Percentiles rank a stretch among this genome's conserved stretches.
phyloP scores from a whole-genome alignment of 768 basidiomycete species.

The Leccinum imitatum region DNA sequence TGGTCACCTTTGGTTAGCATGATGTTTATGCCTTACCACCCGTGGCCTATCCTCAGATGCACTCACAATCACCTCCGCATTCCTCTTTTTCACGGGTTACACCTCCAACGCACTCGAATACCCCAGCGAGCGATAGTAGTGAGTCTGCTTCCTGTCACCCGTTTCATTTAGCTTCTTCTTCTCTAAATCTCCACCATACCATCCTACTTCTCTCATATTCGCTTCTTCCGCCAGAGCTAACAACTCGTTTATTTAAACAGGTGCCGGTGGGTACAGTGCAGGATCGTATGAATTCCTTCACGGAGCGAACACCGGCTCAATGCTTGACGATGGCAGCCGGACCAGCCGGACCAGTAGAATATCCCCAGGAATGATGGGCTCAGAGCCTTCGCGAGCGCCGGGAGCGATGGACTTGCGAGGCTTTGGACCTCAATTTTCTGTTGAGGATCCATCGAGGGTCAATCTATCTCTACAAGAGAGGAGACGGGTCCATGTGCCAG shows the following conservation, averaged over 20 bases:
- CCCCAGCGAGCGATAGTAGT: conserved; percentile 30
- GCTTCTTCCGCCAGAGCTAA: background rate
- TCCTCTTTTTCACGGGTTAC: conserved; percentile 23
- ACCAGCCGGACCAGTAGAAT: conserved; percentile 13
- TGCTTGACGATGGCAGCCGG: conserved; percentile 16
- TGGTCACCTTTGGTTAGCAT: conserved; percentile 14
- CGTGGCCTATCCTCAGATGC: conserved; percentile 8
- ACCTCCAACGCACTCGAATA: conserved; percentile 25
- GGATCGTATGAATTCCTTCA: conserved; percentile 26
- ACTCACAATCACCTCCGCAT: conserved; percentile 19
- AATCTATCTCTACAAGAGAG: conserved; percentile 3
- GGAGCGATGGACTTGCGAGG: background rate
- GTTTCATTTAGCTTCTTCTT: background rate
- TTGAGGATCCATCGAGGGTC: background rate
- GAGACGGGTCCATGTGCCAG: background rate
- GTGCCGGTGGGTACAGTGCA: conserved; percentile 15
- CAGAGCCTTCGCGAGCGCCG: conserved; percentile 13
- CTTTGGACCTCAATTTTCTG: background rate
- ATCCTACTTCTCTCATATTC: background rate
- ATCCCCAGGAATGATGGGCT: conserved; percentile 14
- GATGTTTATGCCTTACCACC: conserved; percentile 3
- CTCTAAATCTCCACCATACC: background rate
- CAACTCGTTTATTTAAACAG: conserved; percentile 9
- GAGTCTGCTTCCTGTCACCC: conserved; percentile 12
- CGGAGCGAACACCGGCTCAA: conserved; percentile 21